These are phyloP conservation scores for Moesziomyces sp. DNA, from an alignment of 1,284 basidiomycete species.

Conservation along the genomic window DNA sequence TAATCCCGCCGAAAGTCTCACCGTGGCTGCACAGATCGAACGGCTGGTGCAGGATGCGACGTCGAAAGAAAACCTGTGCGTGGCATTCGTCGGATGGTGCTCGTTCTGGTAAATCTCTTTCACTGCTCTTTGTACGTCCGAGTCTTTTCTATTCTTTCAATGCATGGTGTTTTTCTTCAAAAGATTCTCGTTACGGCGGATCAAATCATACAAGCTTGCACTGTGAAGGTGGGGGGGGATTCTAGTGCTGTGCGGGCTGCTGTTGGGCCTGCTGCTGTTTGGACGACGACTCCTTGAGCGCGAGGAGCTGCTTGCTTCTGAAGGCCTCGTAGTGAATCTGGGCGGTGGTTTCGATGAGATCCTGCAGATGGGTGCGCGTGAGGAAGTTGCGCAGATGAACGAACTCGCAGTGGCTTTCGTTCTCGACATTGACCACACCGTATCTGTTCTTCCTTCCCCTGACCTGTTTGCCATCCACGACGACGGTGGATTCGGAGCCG, in stretches of 20 bases:
- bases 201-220: no score
- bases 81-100: conserved; percentile 66
- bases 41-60: conserved; percentile 64
- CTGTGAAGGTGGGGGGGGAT: not conserved
- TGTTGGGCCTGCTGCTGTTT: conserved; percentile 59
- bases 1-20: conserved; percentile 53
- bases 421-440: conserved; percentile 97
- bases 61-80: conserved; percentile 62
- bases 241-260: not conserved
- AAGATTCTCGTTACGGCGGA: no score
- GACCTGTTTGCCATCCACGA: conserved; percentile 94
- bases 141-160: no score
- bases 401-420: conserved; percentile 95
- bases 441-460: conserved; percentile 96
- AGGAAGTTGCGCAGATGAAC: conserved; percentile 96
- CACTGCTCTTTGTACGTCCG: no score
- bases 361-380: conserved; percentile 91
- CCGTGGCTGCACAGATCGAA: conserved; percentile 60
- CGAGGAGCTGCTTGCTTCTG: conserved; percentile 94
- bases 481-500: conserved; percentile 91
- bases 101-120: conserved; percentile 54
- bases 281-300: conserved; percentile 79
- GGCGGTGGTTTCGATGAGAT: conserved; percentile 97
- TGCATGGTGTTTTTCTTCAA: no score
- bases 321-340: conserved; percentile 99